Percentiles rank a stretch among this genome's conserved stretches.
Conservation (phyloP, 2,329 filamentous ascomycete species). For the Aspergillus nomiae region DNA sequence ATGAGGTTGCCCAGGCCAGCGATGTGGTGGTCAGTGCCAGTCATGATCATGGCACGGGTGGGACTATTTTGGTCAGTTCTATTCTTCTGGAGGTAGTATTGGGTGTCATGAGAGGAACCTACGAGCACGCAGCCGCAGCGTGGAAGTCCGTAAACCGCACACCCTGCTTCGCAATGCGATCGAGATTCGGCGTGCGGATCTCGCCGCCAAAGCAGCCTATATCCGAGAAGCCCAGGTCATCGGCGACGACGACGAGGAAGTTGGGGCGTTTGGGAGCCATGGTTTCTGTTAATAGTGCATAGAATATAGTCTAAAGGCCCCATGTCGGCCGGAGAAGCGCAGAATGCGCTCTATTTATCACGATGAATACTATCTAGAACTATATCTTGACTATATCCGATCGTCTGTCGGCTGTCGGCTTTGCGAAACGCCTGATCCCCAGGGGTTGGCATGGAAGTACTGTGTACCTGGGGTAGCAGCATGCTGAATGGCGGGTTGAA, state of each 20-base stretch:
- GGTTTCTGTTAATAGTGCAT: background rate
- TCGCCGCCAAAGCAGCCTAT: conserved; percentile 62
- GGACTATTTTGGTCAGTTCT: conserved; percentile 41
- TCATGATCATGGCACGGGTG: conserved; percentile 67
- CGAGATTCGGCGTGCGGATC: conserved; percentile 62
- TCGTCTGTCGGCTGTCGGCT: conserved; percentile 22
- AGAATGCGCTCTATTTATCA: background rate
- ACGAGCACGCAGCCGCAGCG: conserved; percentile 64
- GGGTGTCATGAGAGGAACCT: conserved; percentile 10
- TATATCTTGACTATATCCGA: background rate
- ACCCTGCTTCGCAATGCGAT: conserved; percentile 55
- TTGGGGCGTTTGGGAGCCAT: conserved; percentile 54
- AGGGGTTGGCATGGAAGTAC: background rate
- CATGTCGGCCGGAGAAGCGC: background rate
- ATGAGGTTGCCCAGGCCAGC: conserved; percentile 60
- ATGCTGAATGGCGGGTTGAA: background rate
- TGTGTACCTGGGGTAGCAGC: background rate
- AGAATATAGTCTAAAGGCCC: background rate
- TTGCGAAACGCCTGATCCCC: background rate
- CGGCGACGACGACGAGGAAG: conserved; percentile 61
- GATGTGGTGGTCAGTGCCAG: conserved; percentile 62
- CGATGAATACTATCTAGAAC: background rate
- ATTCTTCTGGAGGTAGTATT: background rate
- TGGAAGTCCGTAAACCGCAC: conserved; percentile 67
- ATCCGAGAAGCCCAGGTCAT: conserved; percentile 64